Conservation (phyloP, 2,329 filamentous ascomycete genomes). For the Ceratocystis lukuohia region DNA sequence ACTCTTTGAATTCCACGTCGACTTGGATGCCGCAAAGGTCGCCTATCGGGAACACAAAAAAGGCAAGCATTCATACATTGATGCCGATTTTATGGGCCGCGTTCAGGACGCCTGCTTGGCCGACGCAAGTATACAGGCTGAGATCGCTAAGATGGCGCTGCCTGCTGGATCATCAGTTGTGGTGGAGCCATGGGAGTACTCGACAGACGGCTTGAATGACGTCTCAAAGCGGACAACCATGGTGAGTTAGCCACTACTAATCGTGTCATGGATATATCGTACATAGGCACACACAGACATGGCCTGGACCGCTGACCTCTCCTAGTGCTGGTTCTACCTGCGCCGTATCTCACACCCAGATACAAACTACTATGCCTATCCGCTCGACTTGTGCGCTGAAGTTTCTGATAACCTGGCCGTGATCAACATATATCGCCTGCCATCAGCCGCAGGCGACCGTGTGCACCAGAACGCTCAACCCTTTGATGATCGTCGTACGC, state of each 20-base stretch:
- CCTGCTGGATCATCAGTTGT: conserved; percentile 33
- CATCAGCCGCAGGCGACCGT: conserved; percentile 29
- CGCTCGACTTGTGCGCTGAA: conserved; percentile 40
- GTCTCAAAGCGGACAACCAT: conserved; percentile 36
- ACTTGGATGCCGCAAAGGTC: conserved; percentile 24
- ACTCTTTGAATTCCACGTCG: conserved; percentile 28
- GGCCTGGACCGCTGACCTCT: not conserved
- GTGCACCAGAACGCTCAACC: conserved; percentile 32
- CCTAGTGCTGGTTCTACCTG: conserved; percentile 29
- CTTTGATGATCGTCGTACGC: conserved; percentile 9
- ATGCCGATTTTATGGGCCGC: conserved; percentile 35
- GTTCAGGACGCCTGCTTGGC: conserved; percentile 36
- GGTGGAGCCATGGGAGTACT: conserved; percentile 44
- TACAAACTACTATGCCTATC: conserved; percentile 45
- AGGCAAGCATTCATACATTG: conserved; percentile 36
- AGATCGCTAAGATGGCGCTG: conserved; percentile 31
- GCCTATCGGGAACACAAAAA: conserved; percentile 26
- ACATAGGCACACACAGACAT: too few species aligned
- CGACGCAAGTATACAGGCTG: conserved; percentile 31
- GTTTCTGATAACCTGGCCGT: conserved; percentile 37
- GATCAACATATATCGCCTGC: conserved; percentile 37
- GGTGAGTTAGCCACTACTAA: conserved; percentile 26
- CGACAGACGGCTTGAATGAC: conserved; percentile 39
- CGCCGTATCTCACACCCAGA: conserved; percentile 31
- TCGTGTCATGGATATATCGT: too few species aligned